These are phyloP conservation scores for Aschersonia sp. DNA, from an alignment of 2,329 filamentous ascomycete species.

Conservation along the genomic window DNA sequence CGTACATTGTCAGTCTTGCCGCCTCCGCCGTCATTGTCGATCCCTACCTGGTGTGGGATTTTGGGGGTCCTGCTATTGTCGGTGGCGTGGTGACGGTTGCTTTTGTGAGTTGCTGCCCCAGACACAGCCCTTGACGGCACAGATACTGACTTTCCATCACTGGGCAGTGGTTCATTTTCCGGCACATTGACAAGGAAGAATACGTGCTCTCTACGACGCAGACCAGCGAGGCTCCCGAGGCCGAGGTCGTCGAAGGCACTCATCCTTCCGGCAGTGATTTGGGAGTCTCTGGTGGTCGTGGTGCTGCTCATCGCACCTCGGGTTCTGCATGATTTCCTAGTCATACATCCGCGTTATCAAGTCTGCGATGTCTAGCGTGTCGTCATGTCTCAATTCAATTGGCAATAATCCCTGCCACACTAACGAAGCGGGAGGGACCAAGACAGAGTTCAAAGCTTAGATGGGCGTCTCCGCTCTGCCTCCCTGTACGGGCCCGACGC, in stretches of 20 bases:
- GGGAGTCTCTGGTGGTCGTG: no score
- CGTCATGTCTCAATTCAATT: no score
- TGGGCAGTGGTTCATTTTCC: conserved; percentile 7
- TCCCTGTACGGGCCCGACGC: no score
- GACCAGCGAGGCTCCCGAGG: conserved; percentile 4
- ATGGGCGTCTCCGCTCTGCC: no score
- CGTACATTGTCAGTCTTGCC: conserved; percentile 29
- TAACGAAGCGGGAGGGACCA: no score
- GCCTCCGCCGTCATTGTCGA: conserved; percentile 30
- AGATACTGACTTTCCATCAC: not conserved
- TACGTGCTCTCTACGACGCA: conserved; percentile 11
- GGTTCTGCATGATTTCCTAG: no score
- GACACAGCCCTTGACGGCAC: not conserved
- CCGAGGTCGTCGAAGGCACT: not conserved
- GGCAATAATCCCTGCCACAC: no score
- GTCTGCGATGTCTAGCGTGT: no score
- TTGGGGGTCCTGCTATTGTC: conserved; percentile 30
- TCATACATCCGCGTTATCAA: no score
- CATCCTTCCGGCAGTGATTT: no score
- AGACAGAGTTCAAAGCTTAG: no score
- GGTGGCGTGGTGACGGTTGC: conserved; percentile 26
- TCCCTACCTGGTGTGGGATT: conserved; percentile 34
- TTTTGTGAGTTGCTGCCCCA: conserved; percentile 14
- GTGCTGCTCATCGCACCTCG: no score
- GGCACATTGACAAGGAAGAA: conserved; percentile 11